Percentiles rank a stretch among this genome's conserved stretches.
phyloP scores from a whole-genome alignment of 495 filamentous ascomycete genomes.

The Apodospora peruviana region DNA sequence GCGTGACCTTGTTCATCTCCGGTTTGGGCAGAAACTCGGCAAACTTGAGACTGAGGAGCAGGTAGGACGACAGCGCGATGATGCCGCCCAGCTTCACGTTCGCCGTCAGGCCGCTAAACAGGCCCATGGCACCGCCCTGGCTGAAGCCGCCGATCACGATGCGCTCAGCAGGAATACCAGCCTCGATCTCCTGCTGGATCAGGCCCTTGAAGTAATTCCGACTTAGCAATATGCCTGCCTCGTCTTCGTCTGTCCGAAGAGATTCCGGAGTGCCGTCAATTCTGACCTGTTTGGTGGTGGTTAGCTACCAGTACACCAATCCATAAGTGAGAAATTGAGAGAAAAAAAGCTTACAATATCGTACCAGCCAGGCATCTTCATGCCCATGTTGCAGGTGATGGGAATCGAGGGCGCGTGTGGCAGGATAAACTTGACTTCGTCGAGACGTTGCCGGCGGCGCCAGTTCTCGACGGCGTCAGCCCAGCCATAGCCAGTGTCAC shows the following conservation, averaged over 20 bases:
- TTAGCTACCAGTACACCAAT: background rate
- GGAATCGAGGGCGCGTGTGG: conserved; percentile 89
- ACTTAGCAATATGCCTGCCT: conserved; percentile 69
- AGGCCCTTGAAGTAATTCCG: conserved; percentile 71
- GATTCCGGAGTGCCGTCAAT: conserved; percentile 40
- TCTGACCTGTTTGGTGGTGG: conserved; percentile 11
- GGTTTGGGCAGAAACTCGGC: conserved; percentile 57
- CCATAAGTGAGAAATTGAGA: background rate
- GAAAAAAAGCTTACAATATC: conserved; percentile 62
- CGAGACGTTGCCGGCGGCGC: conserved; percentile 74
- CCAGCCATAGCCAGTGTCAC: conserved; percentile 66
- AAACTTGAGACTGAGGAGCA: conserved; percentile 69
- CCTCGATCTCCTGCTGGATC: conserved; percentile 74
- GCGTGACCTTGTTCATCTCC: conserved; percentile 69
- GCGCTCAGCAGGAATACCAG: conserved; percentile 74
- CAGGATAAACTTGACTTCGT: conserved; percentile 88
- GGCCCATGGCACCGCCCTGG: conserved; percentile 51
- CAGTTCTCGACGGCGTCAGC: conserved; percentile 80
- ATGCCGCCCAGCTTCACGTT: conserved; percentile 78
- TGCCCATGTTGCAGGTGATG: conserved; percentile 77
- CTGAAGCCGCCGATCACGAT: conserved; percentile 72
- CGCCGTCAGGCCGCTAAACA: conserved; percentile 64
- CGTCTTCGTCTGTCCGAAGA: conserved; percentile 56
- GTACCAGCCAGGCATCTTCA: conserved; percentile 89
- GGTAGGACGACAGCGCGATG: conserved; percentile 77